Conservation (phyloP, 108 stramenopile genomes). For the Nitzschia sp. region DNA sequence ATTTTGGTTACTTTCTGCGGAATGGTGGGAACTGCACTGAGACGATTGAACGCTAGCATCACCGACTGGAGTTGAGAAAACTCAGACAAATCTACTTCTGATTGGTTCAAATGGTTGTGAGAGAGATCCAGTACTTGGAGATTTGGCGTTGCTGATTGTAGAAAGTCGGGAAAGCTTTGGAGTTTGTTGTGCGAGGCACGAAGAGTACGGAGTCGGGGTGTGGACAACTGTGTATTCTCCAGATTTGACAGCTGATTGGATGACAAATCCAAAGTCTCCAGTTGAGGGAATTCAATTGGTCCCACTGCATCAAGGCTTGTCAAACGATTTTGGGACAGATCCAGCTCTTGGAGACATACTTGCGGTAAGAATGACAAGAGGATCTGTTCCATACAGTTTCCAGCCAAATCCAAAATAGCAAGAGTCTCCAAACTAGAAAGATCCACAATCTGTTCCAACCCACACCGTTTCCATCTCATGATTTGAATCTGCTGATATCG, state of each 20-base stretch:
- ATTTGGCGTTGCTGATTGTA: background rate
- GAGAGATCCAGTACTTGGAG: slow-evolving; percentile 28
- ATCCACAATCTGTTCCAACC: background rate
- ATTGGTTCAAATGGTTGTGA: slow-evolving; percentile 10
- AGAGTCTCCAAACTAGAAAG: slow-evolving; percentile 15
- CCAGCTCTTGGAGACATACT: slow-evolving; percentile 20
- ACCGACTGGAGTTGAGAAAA: slow-evolving; percentile 18
- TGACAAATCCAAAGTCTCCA: slow-evolving; percentile 20
- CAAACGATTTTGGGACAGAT: slow-evolving; percentile 30
- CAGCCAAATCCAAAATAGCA: slow-evolving; percentile 23
- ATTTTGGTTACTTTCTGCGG: slow-evolving; percentile 11
- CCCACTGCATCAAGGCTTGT: background rate
- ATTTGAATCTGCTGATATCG: slow-evolving; percentile 20
- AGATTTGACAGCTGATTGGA: slow-evolving; percentile 10
- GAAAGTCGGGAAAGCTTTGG: background rate
- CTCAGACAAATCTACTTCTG: slow-evolving; percentile 13
- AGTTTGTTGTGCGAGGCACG: slow-evolving; percentile 20
- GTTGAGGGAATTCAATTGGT: background rate
- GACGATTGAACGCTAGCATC: slow-evolving; percentile 13
- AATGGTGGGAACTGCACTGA: slow-evolving; percentile 20
- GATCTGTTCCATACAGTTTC: slow-evolving; percentile 20
- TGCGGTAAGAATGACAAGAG: slow-evolving; percentile 1
- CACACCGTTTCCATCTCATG: slow-evolving; percentile 21
- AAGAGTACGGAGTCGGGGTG: slow-evolving; percentile 16
- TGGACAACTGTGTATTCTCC: background rate